Percentiles rank a stretch among this genome's conserved stretches.
Conservation (phyloP, 148 eudicot species). For the Gaultheria prostrata region DNA sequence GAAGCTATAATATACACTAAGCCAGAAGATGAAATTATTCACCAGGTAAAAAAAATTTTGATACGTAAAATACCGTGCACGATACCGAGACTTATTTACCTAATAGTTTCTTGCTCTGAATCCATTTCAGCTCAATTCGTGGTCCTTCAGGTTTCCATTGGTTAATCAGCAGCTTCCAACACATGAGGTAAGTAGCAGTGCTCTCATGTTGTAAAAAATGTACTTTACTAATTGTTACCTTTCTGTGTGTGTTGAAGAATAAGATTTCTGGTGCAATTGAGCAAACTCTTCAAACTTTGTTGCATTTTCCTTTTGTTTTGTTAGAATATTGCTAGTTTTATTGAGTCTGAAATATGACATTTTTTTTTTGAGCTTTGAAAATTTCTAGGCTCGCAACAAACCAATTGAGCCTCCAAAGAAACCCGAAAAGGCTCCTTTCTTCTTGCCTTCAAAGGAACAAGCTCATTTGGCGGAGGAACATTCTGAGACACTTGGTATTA, state of each 20-base stretch:
- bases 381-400: slow-evolving; percentile 74
- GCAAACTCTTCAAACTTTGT: not conserved
- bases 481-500: too few relatives aligned
- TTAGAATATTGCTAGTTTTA: too few relatives aligned
- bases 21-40: slow-evolving; percentile 84
- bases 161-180: slow-evolving; percentile 44
- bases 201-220: too few relatives aligned
- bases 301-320: too few relatives aligned
- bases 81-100: not conserved
- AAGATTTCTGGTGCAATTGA: not conserved
- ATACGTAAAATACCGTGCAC: not conserved
- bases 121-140: slow-evolving; percentile 66
- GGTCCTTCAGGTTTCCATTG: slow-evolving; percentile 77
- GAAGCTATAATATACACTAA: slow-evolving; percentile 67
- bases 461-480: too few relatives aligned
- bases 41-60: slow-evolving; percentile 38
- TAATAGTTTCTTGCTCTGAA: slow-evolving; percentile 13
- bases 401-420: slow-evolving; percentile 95
- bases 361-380: not conserved
- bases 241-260: not conserved
- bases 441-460: slow-evolving; percentile 86
- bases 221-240: too few relatives aligned
- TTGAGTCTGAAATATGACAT: too few relatives aligned
- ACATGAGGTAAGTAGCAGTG: slow-evolving; percentile 57
- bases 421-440: slow-evolving; percentile 94